Conservation (phyloP, 129 eudicot genomes). For the Calendula officinalis region DNA sequence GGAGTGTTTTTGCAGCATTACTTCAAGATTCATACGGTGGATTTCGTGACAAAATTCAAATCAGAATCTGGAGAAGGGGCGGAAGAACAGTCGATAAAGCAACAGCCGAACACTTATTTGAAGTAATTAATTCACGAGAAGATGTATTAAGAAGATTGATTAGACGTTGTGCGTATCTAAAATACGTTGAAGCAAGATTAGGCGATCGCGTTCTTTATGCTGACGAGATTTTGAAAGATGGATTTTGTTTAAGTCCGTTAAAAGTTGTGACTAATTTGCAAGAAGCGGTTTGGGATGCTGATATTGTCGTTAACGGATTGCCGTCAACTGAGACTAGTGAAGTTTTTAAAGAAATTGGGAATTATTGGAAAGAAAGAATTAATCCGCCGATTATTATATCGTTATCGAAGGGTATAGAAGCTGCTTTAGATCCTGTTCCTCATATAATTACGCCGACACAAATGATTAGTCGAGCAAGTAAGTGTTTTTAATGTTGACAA, state of each 20-base stretch:
- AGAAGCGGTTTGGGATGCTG: constrained; percentile 78
- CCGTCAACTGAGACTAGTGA: constrained; percentile 63
- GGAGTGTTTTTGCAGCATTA: constrained; percentile 63
- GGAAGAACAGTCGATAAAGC: constrained; percentile 51
- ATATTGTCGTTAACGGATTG: constrained; percentile 59
- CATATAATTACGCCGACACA: constrained; percentile 89
- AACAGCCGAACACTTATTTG: constrained; percentile 53
- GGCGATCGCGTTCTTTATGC: constrained; percentile 63
- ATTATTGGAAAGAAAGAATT: constrained; percentile 86
- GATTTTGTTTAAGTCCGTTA: constrained; percentile 59
- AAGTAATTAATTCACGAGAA: constrained; percentile 59
- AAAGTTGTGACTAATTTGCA: constrained; percentile 68
- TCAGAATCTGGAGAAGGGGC: constrained; percentile 60
- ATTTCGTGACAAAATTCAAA: constrained; percentile 54
- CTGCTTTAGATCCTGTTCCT: constrained; percentile 73
- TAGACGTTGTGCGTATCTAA: constrained; percentile 63
- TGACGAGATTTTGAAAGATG: constrained; percentile 63
- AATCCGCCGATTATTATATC: constrained; percentile 67
- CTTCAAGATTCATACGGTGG: constrained; percentile 62
- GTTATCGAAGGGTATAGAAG: constrained; percentile 92
- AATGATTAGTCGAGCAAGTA: constrained; percentile 84
- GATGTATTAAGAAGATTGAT: constrained; percentile 54
- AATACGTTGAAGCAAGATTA: constrained; percentile 58
- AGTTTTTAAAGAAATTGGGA: constrained; percentile 67
- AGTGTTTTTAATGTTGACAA: constrained; percentile 7